Conservation (phyloP, 768 basidiomycete genomes). For the Paxillus rubicundulus region DNA sequence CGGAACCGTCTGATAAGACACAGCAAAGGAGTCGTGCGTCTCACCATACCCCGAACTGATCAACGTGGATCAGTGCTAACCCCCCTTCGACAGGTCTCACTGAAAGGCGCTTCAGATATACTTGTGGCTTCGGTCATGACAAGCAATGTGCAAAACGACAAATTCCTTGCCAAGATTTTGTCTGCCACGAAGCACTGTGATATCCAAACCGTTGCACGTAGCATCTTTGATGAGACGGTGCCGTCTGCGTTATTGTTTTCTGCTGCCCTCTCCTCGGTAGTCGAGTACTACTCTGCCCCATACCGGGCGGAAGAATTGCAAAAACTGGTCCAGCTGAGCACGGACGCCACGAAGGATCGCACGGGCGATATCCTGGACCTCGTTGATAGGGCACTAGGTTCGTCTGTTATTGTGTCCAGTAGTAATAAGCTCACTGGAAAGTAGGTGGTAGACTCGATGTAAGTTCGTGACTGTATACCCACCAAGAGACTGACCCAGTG, state of each 20-base stretch:
- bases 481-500: constrained; percentile 31
- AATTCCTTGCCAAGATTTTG: constrained; percentile 19
- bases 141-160: constrained; percentile 22
- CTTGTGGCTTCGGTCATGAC: constrained; percentile 19
- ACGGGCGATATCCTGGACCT: constrained; percentile 38
- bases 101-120: constrained; percentile 19
- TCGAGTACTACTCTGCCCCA: constrained; percentile 58
- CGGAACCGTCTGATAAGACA: constrained; percentile 19
- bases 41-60: background rate
- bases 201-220: constrained; percentile 41
- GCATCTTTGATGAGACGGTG: constrained; percentile 51
- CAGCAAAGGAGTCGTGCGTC: constrained; percentile 20
- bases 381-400: constrained; percentile 48
- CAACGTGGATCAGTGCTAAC: background rate
- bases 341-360: constrained; percentile 23
- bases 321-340: constrained; percentile 39
- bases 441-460: constrained; percentile 26
- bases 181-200: constrained; percentile 1
- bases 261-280: constrained; percentile 50
- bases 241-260: constrained; percentile 58
- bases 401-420: constrained; percentile 15
- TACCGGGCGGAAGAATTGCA: constrained; percentile 28
- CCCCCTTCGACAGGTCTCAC: constrained; percentile 12
- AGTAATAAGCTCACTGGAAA: constrained; percentile 31
- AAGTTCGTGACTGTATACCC: constrained; percentile 35